Evolutionary conservation across 768 basidiomycete species (phyloP).

Genomic region (Collybia sordida): DNA sequence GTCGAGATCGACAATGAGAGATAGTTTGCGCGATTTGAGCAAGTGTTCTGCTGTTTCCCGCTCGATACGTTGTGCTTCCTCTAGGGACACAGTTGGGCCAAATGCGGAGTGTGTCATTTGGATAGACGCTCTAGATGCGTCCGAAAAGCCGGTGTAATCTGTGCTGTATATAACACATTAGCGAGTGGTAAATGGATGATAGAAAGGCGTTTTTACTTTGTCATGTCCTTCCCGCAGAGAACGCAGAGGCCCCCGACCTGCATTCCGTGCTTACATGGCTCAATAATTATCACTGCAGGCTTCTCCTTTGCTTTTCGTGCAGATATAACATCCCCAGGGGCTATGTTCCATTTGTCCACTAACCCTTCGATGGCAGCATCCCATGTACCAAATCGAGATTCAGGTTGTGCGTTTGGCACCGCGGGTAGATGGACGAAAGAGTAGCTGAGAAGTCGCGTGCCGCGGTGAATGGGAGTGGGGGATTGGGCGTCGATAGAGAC

Average conservation of each 20-base stretch:
- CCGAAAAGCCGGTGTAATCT: slow-evolving; percentile 88
- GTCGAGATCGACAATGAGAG: slow-evolving; percentile 97
- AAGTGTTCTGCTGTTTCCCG: slow-evolving; percentile 79
- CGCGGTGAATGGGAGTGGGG: slow-evolving; percentile 54
- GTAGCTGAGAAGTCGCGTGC: slow-evolving; percentile 80
- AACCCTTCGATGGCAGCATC: slow-evolving; percentile 84
- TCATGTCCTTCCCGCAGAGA: slow-evolving; percentile 94
- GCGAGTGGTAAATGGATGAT: slow-evolving; percentile 3
- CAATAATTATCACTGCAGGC: slow-evolving; percentile 66
- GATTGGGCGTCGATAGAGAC: slow-evolving; percentile 59
- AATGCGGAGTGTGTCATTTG: slow-evolving; percentile 94
- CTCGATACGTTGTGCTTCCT: slow-evolving; percentile 90
- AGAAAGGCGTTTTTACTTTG: slow-evolving; percentile 54
- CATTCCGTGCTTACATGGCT: slow-evolving; percentile 96
- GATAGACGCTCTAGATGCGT: slow-evolving; percentile 83
- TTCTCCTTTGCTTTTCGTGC: slow-evolving; percentile 55
- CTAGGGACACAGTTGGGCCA: slow-evolving; percentile 88
- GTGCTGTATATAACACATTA: slow-evolving; percentile 33
- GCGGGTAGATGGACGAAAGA: slow-evolving; percentile 65
- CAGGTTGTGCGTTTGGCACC: slow-evolving; percentile 45
- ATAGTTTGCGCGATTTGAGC: slow-evolving; percentile 73
- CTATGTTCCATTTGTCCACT: slow-evolving; percentile 69
- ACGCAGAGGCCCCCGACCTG: slow-evolving; percentile 92
- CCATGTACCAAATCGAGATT: slow-evolving; percentile 87
- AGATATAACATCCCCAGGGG: slow-evolving; percentile 63